A percentile compares a stretch with the other conserved stretches of the same genome.
Evolutionary conservation across 352 stramenopile species (phyloP).

Genomic region (Phytophthora cactorum): DNA sequence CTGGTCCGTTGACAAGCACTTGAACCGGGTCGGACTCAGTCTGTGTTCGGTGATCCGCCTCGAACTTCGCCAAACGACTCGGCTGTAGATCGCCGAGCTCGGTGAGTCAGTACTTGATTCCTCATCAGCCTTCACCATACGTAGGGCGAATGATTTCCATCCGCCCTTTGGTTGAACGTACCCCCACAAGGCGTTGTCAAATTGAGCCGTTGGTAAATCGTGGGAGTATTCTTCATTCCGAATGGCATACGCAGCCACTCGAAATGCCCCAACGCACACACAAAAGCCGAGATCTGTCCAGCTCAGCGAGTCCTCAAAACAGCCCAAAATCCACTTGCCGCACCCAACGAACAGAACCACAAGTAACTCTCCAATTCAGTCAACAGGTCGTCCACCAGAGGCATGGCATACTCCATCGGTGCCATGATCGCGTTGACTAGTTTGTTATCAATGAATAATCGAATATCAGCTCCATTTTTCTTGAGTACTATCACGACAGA

Average conservation of each 20-base stretch:
- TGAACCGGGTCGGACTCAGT: background rate
- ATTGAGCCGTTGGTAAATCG: slow-evolving; percentile 1
- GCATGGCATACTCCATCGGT: background rate
- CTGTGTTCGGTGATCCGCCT: background rate
- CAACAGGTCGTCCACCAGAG: background rate
- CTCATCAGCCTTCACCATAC: background rate
- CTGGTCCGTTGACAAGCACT: background rate
- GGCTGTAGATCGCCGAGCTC: background rate
- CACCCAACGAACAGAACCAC: background rate
- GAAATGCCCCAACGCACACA: background rate
- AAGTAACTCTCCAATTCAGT: background rate
- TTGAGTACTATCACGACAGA: background rate
- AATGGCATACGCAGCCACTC: background rate
- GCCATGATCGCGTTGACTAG: slow-evolving; percentile 1
- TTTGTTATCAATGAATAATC: slow-evolving; percentile 3
- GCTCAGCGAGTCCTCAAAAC: slow-evolving; percentile 5
- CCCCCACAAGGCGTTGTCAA: slow-evolving; percentile 1
- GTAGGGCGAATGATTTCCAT: background rate
- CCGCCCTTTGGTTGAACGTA: background rate
- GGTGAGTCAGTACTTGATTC: background rate
- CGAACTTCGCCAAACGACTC: background rate
- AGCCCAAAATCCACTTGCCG: slow-evolving; percentile 1
- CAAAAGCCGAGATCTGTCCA: background rate
- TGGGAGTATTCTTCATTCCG: background rate
- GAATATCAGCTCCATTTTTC: slow-evolving; percentile 5